phyloP scores from a whole-genome alignment of 495 filamentous ascomycete species.

The Articulospora tetracladia region DNA sequence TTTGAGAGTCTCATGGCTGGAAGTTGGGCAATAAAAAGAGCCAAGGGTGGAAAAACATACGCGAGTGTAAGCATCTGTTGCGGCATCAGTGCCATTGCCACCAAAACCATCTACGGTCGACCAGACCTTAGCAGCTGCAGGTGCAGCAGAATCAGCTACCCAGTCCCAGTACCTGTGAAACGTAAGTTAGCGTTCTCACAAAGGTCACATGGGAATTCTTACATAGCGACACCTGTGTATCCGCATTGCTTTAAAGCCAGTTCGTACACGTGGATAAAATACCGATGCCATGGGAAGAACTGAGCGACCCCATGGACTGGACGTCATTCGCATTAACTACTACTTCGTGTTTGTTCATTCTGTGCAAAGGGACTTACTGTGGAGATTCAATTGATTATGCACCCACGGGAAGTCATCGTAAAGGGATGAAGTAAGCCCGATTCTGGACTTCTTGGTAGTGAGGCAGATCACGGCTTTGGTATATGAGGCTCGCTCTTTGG shows the following conservation, averaged over 20 bases:
- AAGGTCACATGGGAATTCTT: neutral
- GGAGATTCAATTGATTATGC: neutral
- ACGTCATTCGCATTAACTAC: neutral
- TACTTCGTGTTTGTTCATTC: no score
- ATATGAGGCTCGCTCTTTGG: slow-evolving; percentile 1
- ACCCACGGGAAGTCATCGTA: slow-evolving; percentile 17
- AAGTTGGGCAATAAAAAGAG: neutral
- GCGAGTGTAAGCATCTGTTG: neutral
- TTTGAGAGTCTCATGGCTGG: neutral
- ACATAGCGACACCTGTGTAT: slow-evolving; percentile 45
- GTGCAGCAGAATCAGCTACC: neutral
- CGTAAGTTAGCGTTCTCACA: neutral
- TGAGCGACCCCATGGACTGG: neutral
- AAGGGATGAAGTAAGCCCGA: neutral
- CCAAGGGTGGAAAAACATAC: neutral
- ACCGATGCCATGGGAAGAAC: slow-evolving; percentile 70
- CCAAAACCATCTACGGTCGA: slow-evolving; percentile 4
- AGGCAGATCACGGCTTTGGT: slow-evolving; percentile 9
- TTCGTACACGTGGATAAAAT: slow-evolving; percentile 61
- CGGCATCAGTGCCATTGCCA: slow-evolving; percentile 1
- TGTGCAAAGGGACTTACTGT: slow-evolving; percentile 1
- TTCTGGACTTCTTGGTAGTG: slow-evolving; percentile 9
- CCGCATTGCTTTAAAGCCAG: slow-evolving; percentile 65
- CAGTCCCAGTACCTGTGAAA: slow-evolving; percentile 11
- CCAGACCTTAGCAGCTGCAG: neutral